These are phyloP conservation scores for Colletotrichum musae DNA, from an alignment of 2,329 filamentous ascomycete species.

Conservation along the genomic window DNA sequence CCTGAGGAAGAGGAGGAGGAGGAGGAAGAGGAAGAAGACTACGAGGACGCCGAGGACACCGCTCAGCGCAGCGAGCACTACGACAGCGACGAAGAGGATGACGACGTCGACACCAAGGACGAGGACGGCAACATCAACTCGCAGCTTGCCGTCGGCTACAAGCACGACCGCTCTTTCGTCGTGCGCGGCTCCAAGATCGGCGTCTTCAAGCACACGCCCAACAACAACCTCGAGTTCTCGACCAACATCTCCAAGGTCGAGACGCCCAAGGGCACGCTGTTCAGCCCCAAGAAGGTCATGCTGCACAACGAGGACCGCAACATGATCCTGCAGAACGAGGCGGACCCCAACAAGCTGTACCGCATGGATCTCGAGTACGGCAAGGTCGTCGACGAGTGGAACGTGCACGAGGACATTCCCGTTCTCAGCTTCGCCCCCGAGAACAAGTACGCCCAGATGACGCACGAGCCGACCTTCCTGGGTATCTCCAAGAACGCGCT, in stretches of 20 bases:
- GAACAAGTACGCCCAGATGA: conserved; percentile 99
- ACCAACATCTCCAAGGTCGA: conserved; percentile 98
- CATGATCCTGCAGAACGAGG: conserved; percentile 87
- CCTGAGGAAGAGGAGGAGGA: conserved; percentile 59
- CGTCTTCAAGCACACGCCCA: conserved; percentile 95
- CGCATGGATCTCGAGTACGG: conserved; percentile 98
- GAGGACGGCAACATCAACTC: conserved; percentile 91
- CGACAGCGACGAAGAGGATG: conserved; percentile 81
- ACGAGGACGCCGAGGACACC: conserved; percentile 74
- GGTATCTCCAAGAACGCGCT: conserved; percentile 94
- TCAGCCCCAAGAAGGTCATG: conserved; percentile 98
- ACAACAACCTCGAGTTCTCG: conserved; percentile 94
- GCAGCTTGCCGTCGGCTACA: conserved; percentile 95
- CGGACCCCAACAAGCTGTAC: conserved; percentile 91
- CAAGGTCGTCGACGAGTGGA: conserved; percentile 99
- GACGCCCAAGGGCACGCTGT: conserved; percentile 87
- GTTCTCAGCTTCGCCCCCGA: conserved; percentile 94
- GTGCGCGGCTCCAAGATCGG: conserved; percentile 98
- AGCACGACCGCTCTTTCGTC: conserved; percentile 96
- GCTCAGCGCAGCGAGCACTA: conserved; percentile 79
- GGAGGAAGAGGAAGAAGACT: conserved; percentile 67
- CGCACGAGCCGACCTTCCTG: conserved; percentile 92
- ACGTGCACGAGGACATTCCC: conserved; percentile 95
- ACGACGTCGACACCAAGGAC: conserved; percentile 77
- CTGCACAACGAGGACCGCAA: conserved; percentile 91